Base-by-base conservation (phyloP, 345 rosid genomes). In the Aurinia saxatilis region DNA sequence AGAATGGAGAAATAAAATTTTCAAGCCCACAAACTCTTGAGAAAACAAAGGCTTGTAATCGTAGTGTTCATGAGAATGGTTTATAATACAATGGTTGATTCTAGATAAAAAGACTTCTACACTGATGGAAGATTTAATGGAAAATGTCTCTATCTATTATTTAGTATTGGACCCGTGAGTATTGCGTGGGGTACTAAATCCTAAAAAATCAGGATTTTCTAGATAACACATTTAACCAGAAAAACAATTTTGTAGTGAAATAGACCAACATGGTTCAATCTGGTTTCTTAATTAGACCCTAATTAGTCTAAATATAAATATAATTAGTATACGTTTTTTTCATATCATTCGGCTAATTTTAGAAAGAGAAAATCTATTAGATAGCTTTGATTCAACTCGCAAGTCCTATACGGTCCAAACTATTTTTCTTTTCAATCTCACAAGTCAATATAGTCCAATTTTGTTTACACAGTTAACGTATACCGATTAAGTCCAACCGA, bases 91-190 rank as follows among this genome's bases (percentile, higher is more conserved):
- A 33, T 67, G 10, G 50, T 39, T 49, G 36, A n/a, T n/a, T n/a
- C n/a, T n/a, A n/a, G n/a, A n/a, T n/a, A n/a, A n/a, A n/a, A n/a
- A n/a, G n/a, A 60, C 44, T 48, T 54, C 14, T 29, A 30, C 8
- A 15, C 14, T 39, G 33, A 42, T 42, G 39, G 27, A 40, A 21
- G 18, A 21, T 12, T 49, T 41, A 21, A 38, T 40, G 60, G 63
- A 60, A 68, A 50, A 33, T 34, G 73, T 51, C 60, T 23, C 40
- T 34, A 42, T 68, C 51, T 59, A 23, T 51, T 31, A 59, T 59
- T 52, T 51, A 68, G 54, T 59, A 42, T 49, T 40, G 66, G 66
- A 68, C 65, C 46, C 53, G 5, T 60, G 34, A 1, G 51, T 41
- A 19, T 41, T 50, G 23, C 23, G 73, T 39, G 42, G 61, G 66